Conservation (phyloP, 257 asterid species). For the Gentiana macrophylla region DNA sequence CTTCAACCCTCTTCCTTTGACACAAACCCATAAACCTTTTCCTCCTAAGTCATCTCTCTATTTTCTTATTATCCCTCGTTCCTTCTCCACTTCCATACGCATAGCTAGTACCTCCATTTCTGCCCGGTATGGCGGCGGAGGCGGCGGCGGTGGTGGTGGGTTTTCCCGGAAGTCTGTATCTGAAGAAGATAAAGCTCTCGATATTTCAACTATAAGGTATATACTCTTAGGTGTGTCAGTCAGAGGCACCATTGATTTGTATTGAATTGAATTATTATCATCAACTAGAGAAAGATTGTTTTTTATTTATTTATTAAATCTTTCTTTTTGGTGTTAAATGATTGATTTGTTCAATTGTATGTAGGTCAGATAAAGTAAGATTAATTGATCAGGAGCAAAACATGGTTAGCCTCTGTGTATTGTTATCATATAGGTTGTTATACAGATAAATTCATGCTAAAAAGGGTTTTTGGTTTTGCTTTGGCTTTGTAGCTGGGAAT, state of each 20-base stretch:
- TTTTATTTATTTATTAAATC: conserved; percentile 1
- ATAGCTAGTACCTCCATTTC: conserved; percentile 18
- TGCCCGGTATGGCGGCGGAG: conserved; percentile 66
- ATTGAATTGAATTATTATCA: neutral
- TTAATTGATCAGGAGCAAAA: conserved; percentile 84
- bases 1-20: conserved; percentile 33
- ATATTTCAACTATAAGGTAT: conserved; percentile 57
- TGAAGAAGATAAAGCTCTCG: conserved; percentile 58
- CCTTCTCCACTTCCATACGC: conserved; percentile 6
- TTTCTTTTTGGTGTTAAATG: neutral
- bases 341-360: conserved; percentile 11
- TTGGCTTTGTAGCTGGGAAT: conserved; percentile 60
- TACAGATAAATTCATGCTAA: neutral
- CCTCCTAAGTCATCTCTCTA: conserved; percentile 19
- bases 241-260: neutral
- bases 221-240: neutral
- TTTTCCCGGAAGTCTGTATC: conserved; percentile 26
- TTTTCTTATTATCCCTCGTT: conserved; percentile 23
- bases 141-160: conserved; percentile 36
- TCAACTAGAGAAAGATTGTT: neutral
- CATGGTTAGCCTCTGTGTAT: conserved; percentile 50
- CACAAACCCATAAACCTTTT: conserved; percentile 17
- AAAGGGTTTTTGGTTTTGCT: conserved; percentile 8
- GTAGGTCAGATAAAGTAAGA: conserved; percentile 84
- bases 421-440: neutral